Evolutionary conservation across 352 stramenopile genomes (phyloP), one percentile per base, ranked within the genome.

Genomic region (Chrysophaeum taylorii): DNA sequence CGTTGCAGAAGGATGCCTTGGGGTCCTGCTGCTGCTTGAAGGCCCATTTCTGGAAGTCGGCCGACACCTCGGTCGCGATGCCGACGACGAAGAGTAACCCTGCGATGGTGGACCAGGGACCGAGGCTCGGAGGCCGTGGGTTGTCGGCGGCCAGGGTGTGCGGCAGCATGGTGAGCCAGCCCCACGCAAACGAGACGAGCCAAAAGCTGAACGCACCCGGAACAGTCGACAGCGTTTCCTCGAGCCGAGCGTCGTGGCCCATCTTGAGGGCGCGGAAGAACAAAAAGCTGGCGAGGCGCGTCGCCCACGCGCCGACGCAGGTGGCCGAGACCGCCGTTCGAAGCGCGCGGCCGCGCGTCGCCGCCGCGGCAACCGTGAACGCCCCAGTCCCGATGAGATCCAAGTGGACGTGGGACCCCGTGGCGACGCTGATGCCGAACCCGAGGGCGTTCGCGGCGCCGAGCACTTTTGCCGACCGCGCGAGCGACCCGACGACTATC

Each of bases 351-450:
- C 69, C 33, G 23, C 42, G 23, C 16, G 21, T n/a, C 21, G 71
- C 27, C 52, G 68, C 70, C 36, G 78, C 72, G 16, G 77, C 73
- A n/a, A 78, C 25, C 16, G 72, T 75, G 75, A 87, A 87, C 0
- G 80, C 76, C 52, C 82, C 82, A 0, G 82, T 85, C 23, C 82
- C 82, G 23, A 87, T 71, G 23, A 87, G 57, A 70, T 87, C 82
- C 5, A 87, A 64, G 74, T 87, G 82, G 42, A 81, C 62, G 69
- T 87, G 82, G 21, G 69, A 68, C 21, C 36, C 45, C 14, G 36
- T 73, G 5, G 64, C 48, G 25, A 75, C 7, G 21, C 27, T 57
- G 63, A 75, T 69, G 23, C 70, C 27, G 15, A 72, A 33, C 5
- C 70, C 70, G 21, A 67, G 15, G 16, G 18, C 21, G 41, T 75